A percentile compares a stretch with the other conserved stretches of the same genome.
phyloP scores from a whole-genome alignment of 768 basidiomycete species.

The Tulasnella sp. region DNA sequence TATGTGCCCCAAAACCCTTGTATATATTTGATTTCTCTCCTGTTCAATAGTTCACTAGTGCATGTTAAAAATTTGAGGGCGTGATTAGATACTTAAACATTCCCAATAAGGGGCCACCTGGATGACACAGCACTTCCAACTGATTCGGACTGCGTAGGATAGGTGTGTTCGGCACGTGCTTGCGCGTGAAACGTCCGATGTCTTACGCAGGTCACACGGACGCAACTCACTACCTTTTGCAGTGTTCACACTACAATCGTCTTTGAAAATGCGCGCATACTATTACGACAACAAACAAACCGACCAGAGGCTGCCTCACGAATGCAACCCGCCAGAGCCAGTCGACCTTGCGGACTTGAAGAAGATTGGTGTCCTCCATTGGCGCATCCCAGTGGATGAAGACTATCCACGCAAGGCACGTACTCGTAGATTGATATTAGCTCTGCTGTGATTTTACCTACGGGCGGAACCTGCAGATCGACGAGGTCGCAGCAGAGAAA shows the following conservation, averaged over 20 bases:
- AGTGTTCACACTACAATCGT: background rate
- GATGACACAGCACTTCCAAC: background rate
- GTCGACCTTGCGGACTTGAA: constrained; percentile 41
- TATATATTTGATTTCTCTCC: too few relatives aligned
- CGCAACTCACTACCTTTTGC: background rate
- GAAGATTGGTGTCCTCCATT: constrained; percentile 52
- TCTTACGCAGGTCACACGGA: too few relatives aligned
- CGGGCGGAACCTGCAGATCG: constrained; percentile 25
- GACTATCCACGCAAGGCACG: constrained; percentile 36
- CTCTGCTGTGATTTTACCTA: background rate
- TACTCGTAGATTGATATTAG: background rate
- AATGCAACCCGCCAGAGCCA: constrained; percentile 40
- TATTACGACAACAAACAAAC: constrained; percentile 51
- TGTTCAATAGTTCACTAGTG: too few relatives aligned
- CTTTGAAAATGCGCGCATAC: constrained; percentile 55
- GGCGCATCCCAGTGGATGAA: constrained; percentile 50
- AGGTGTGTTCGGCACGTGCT: too few relatives aligned
- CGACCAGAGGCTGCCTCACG: constrained; percentile 74
- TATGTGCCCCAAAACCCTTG: too few relatives aligned
- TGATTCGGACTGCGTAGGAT: too few relatives aligned
- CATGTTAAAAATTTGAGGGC: too few relatives aligned
- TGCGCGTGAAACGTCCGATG: too few relatives aligned
- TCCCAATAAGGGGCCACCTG: too few relatives aligned
- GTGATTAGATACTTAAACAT: too few relatives aligned
- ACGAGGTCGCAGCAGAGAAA: constrained; percentile 52